phyloP scores from a whole-genome alignment of 306 rosid species.

The Luffa aegyptiaca region DNA sequence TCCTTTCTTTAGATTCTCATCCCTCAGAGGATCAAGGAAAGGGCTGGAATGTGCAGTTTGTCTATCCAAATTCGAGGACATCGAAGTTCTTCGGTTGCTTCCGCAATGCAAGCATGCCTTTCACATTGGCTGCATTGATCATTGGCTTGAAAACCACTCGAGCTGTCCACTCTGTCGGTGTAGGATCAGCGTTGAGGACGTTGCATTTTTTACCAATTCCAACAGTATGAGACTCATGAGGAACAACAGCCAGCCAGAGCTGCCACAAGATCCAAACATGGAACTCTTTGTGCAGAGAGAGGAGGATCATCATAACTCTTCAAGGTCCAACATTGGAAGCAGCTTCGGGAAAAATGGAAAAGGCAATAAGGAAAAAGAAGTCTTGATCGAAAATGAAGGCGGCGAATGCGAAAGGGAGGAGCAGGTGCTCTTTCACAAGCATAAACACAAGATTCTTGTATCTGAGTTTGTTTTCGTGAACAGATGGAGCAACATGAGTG shows the following conservation, averaged over 20 bases:
- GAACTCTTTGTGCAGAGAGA: constrained; percentile 83
- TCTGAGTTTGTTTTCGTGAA: constrained; percentile 69
- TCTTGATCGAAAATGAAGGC: constrained; percentile 9
- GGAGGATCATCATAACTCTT: constrained; percentile 41
- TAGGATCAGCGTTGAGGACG: constrained; percentile 49
- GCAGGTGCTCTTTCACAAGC: constrained; percentile 45
- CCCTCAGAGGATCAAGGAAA: constrained; percentile 69
- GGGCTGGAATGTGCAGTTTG: constrained; percentile 94
- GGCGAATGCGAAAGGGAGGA: constrained; percentile 27
- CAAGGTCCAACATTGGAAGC: constrained; percentile 69
- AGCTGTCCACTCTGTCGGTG: constrained; percentile 82
- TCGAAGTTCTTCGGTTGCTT: constrained; percentile 60
- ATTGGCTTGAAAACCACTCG: constrained; percentile 84
- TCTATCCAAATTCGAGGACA: constrained; percentile 66
- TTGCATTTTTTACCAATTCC: constrained; percentile 39
- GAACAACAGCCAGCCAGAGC: constrained; percentile 28
- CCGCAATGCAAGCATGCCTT: constrained; percentile 91
- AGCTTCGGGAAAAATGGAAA: constrained; percentile 47
- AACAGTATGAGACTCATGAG: constrained; percentile 49
- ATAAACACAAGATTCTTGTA: constrained; percentile 57
- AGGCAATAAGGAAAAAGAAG: neutral
- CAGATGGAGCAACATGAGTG: constrained; percentile 75
- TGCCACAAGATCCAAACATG: constrained; percentile 46
- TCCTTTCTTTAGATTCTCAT: constrained; percentile 81
- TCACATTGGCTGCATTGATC: constrained; percentile 72